phyloP scores from a whole-genome alignment of 371 early-diverging fungal species.

The Rhizopus microsporus region DNA sequence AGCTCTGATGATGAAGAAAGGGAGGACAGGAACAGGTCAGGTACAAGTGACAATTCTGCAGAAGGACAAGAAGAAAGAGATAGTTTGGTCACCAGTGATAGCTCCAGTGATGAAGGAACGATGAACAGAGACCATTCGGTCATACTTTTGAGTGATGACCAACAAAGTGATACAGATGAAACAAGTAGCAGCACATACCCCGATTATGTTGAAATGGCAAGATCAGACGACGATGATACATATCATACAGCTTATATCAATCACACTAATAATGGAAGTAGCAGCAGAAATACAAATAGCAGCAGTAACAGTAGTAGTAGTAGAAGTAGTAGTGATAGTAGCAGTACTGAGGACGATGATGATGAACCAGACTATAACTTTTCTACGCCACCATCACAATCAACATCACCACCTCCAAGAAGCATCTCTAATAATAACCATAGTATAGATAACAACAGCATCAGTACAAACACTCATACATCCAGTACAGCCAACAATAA shows the following conservation, averaged over 20 bases:
- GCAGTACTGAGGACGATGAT: neutral
- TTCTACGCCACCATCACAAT: neutral
- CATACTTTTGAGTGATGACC: neutral
- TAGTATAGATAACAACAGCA: neutral
- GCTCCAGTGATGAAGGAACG: neutral
- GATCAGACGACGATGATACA: neutral
- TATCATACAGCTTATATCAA: neutral
- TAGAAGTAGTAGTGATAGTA: neutral
- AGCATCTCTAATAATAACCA: neutral
- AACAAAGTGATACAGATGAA: neutral
- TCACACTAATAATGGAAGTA: neutral
- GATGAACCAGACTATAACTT: neutral
- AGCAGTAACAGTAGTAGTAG: neutral
- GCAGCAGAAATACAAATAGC: neutral
- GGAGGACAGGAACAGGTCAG: no score
- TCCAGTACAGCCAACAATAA: no score
- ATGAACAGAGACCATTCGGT: neutral
- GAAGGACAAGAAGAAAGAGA: neutral
- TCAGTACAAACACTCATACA: no score
- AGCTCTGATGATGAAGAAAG: slow-evolving; percentile 2
- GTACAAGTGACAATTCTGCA: neutral
- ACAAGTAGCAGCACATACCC: neutral
- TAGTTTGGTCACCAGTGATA: neutral
- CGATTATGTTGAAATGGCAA: neutral
- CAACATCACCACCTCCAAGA: neutral